A percentile compares a stretch with the other conserved stretches of the same genome.
Evolutionary conservation across 129 eudicot genomes (phyloP).

Genomic region (Ambrosia trifida): DNA sequence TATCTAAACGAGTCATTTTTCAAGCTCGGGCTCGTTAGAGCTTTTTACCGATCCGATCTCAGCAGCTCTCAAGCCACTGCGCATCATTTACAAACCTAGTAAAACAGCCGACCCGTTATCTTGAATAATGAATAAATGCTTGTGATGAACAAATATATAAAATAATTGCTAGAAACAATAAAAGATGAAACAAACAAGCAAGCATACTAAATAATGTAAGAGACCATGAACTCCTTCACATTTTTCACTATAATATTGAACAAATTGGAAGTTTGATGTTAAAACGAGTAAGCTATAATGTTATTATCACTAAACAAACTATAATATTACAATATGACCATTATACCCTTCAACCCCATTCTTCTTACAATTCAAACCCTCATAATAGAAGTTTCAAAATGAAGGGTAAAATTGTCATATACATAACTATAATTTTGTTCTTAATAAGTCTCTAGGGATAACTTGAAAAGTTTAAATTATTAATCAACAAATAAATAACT

Average conservation of each 20-base stretch:
- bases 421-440: background rate
- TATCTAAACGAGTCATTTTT: too few relatives aligned
- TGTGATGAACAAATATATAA: background rate
- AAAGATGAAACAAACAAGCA: background rate
- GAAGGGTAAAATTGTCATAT: background rate
- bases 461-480: background rate
- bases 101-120: background rate
- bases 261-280: background rate
- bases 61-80: too few relatives aligned
- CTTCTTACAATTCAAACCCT: background rate
- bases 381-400: background rate
- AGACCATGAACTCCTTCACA: background rate
- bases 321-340: background rate
- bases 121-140: background rate
- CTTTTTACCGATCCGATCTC: too few relatives aligned
- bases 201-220: background rate
- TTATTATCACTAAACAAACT: background rate
- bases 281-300: background rate
- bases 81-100: too few relatives aligned
- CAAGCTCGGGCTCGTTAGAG: too few relatives aligned
- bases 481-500: background rate
- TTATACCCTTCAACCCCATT: too few relatives aligned
- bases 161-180: background rate
- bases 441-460: too few relatives aligned
- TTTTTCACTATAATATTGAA: background rate